Conservation (phyloP, 2,329 filamentous ascomycete genomes). For the Drechslerella dactyloides region DNA sequence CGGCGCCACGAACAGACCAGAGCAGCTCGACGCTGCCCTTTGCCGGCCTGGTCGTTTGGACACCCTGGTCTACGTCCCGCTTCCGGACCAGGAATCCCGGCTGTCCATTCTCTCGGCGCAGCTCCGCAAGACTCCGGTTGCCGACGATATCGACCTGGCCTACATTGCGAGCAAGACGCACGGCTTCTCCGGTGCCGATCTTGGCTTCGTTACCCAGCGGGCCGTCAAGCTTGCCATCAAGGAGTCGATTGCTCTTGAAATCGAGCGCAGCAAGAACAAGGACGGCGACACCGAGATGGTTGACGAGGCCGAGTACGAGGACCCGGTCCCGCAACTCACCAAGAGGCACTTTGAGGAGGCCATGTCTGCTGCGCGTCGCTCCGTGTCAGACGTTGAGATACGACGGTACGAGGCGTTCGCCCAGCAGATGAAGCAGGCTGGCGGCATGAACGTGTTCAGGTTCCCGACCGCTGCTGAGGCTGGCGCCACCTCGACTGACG, state of each 20-base stretch:
- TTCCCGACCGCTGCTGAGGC: conserved; percentile 74
- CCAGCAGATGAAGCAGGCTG: conserved; percentile 98
- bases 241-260: conserved; percentile 86
- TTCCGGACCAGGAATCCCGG: conserved; percentile 90
- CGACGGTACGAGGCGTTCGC: conserved; percentile 97
- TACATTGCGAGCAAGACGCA: conserved; percentile 97
- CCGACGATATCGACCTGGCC: conserved; percentile 81
- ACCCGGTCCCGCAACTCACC: conserved; percentile 93
- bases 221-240: conserved; percentile 99
- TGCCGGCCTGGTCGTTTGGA: conserved; percentile 99
- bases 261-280: conserved; percentile 85
- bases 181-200: conserved; percentile 98
- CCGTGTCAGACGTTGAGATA: conserved; percentile 95
- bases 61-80: conserved; percentile 95
- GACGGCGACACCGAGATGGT: conserved; percentile 75
- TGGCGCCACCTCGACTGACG: conserved; percentile 61
- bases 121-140: conserved; percentile 95
- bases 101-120: conserved; percentile 90
- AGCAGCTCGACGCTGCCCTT: conserved; percentile 96
- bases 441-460: conserved; percentile 96
- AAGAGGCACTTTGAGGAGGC: conserved; percentile 98
- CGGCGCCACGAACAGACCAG: conserved; percentile 96
- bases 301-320: conserved; percentile 79
- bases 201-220: conserved; percentile 98
- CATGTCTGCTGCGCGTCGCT: conserved; percentile 91